Percentiles rank a stretch among this genome's conserved stretches.
Conservation (phyloP, 2,329 filamentous ascomycete genomes). For the Verticillium longisporum region DNA sequence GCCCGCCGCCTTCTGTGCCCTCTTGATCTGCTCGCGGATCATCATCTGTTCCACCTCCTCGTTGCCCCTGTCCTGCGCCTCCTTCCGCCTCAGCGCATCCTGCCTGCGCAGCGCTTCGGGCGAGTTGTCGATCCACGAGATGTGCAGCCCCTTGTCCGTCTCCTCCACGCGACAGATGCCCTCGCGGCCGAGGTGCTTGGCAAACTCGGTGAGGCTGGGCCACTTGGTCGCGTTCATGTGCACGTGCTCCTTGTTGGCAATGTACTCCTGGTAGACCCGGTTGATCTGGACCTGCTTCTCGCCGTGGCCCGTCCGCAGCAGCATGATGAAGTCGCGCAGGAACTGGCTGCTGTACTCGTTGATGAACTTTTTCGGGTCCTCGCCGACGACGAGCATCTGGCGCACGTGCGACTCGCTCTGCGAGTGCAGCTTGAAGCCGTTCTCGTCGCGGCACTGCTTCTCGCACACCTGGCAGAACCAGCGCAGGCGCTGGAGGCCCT, state of each 20-base stretch:
- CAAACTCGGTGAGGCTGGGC: slow-evolving; percentile 83
- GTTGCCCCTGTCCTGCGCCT: slow-evolving; percentile 82
- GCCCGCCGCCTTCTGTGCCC: slow-evolving; percentile 58
- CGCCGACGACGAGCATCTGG: slow-evolving; percentile 82
- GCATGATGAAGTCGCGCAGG: slow-evolving; percentile 66
- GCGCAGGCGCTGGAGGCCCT: slow-evolving; percentile 70
- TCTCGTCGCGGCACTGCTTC: slow-evolving; percentile 62
- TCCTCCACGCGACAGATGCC: slow-evolving; percentile 89
- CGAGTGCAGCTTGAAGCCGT: slow-evolving; percentile 86
- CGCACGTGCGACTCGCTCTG: slow-evolving; percentile 81
- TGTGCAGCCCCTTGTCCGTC: slow-evolving; percentile 68
- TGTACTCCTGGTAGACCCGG: slow-evolving; percentile 92
- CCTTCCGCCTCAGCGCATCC: slow-evolving; percentile 76
- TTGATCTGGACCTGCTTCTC: slow-evolving; percentile 88
- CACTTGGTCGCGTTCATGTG: slow-evolving; percentile 94
- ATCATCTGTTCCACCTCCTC: slow-evolving; percentile 82
- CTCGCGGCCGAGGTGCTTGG: slow-evolving; percentile 77
- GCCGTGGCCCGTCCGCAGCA: slow-evolving; percentile 77
- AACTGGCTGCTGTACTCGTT: slow-evolving; percentile 79
- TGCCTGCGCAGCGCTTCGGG: slow-evolving; percentile 75
- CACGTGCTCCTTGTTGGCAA: slow-evolving; percentile 77
- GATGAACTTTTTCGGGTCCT: slow-evolving; percentile 79
- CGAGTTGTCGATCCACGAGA: slow-evolving; percentile 88
- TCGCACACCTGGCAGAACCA: slow-evolving; percentile 90
- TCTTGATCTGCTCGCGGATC: slow-evolving; percentile 76